Base-by-base conservation (phyloP, 345 rosid species). In the Murraya paniculata region DNA sequence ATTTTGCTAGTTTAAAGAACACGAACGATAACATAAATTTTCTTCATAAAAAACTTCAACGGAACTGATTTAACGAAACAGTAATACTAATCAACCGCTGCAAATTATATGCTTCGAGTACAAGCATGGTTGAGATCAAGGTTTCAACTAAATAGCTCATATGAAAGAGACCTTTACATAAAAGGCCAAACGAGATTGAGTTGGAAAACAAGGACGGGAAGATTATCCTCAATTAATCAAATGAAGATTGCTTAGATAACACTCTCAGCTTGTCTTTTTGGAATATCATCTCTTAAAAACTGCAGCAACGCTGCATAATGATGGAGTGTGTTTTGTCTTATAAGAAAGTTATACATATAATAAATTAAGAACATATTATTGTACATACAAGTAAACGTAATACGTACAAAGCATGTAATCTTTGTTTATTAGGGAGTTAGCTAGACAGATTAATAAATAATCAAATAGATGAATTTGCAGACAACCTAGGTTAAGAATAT, bases 321-420 rank as follows among this genome's bases (percentile, higher is more conserved):
- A 76, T 53, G 69, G 71, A 64, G 35, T 79, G 61, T 50, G 22
- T 30, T 24, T 57, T 55, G 35, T 69, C 77, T 70, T 30, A 27
- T 19, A 4, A 62, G 71, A 73, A 14, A n/a, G 19, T 67, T 28
- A 74, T 74, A 39, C 57, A 62, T 4, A 70, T 57, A 66, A 55
- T 64, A 28, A 55, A 53, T 18, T 16, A 53, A 53, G 22, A 53
- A 53, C 21, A 18, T 56, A 36, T 50, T 67, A 76, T 31, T 50
- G 30, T 31, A 19, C 25, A 64, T 58, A 33, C 53, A 57, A 39
- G 24, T 67, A 10, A 76, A 72, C 78, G 21, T 79, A 76, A 79
- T 79, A 72, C 78, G 67, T 82, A 66, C 82, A 79, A 60, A 72
- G 33, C 73, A 79, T 28, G 57, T 57, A 53, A 27, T 39, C 60